Percentiles rank a stretch among this genome's conserved stretches.
phyloP scores from a whole-genome alignment of 2,329 filamentous ascomycete genomes.

The Fusarium gaditjirri region DNA sequence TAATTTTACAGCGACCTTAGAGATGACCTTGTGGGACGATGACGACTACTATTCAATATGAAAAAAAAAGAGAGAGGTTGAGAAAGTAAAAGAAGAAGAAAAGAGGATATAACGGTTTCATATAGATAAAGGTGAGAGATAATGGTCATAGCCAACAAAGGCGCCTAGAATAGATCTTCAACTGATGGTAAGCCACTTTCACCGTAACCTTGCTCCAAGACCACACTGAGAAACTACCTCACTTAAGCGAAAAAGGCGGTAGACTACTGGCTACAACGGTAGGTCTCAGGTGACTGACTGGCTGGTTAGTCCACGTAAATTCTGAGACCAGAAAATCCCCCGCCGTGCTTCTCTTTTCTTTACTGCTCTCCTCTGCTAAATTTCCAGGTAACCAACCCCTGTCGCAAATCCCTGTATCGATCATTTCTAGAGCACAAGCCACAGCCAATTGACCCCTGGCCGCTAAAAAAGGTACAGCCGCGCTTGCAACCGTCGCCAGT shows the following conservation, averaged over 20 bases:
- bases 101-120: slow-evolving; percentile 16
- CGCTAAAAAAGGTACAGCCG: slow-evolving; percentile 21
- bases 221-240: not conserved
- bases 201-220: not conserved
- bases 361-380: not conserved
- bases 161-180: slow-evolving; percentile 17
- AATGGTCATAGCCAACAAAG: not conserved
- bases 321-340: slow-evolving; percentile 10
- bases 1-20: slow-evolving; percentile 14
- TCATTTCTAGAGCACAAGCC: slow-evolving; percentile 1
- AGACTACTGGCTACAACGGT: slow-evolving; percentile 22
- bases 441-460: slow-evolving; percentile 35
- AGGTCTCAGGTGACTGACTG: slow-evolving; percentile 22
- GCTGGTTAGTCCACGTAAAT: slow-evolving; percentile 7
- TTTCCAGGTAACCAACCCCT: slow-evolving; percentile 19
- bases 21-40: slow-evolving; percentile 32
- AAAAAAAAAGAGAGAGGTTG: not conserved
- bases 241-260: not conserved
- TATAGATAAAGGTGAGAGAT: not conserved
- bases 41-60: not conserved
- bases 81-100: not conserved
- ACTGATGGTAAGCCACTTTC: not conserved
- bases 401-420: slow-evolving; percentile 25
- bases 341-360: not conserved
- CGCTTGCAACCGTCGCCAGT: slow-evolving; percentile 37